Evolutionary conservation across 2,329 filamentous ascomycete species (phyloP), one percentile per base, ranked within the genome.

Genomic region (Alternaria angustiovoidea): DNA sequence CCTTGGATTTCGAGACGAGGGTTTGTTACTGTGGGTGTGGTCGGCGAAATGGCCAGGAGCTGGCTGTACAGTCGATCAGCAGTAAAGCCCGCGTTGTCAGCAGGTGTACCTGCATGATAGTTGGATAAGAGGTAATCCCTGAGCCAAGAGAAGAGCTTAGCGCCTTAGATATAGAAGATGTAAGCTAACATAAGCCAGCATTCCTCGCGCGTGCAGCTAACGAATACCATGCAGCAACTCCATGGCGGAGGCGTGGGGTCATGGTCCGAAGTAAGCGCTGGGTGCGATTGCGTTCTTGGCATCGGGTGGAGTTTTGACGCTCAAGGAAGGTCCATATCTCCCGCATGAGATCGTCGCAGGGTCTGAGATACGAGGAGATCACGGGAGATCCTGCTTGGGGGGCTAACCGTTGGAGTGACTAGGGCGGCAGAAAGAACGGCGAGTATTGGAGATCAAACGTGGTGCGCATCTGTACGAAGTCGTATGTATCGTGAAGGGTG

Each of bases 341-440:
- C 22, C 16, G 26, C 22, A 4, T 42, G 26, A 46, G 59, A 62
- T 62, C 59, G 51, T 20, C 51, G 42, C 59, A 59, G 55, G 55
- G 59, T 47, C 51, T 39, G 39, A 59, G 55, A 59, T 59, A 62
- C 34, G 59, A 49, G 44, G 34, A 38, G 59, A 59, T 62, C 57
- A 51, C 44, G 34, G 57, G 53, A 59, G 53, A 57, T 52, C 41
- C 22, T 46, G 47, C 47, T 32, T 44, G 32, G 22, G 52, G 28
- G 32, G 32, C 47, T 57, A 51, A 12, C 32, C n/a, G 36, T 8
- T 4, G 32, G 18, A 34, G 18, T 14, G 18, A n/a, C 24, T 60
- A 34, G 39, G 20, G 22, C 8, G 26, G 5, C 38, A 22, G 16
- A 12, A 14, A 11, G 20, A 36, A 16, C 7, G 11, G 14, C 47